Conservation (phyloP, 257 asterid species). For the Solanum arcanum region DNA sequence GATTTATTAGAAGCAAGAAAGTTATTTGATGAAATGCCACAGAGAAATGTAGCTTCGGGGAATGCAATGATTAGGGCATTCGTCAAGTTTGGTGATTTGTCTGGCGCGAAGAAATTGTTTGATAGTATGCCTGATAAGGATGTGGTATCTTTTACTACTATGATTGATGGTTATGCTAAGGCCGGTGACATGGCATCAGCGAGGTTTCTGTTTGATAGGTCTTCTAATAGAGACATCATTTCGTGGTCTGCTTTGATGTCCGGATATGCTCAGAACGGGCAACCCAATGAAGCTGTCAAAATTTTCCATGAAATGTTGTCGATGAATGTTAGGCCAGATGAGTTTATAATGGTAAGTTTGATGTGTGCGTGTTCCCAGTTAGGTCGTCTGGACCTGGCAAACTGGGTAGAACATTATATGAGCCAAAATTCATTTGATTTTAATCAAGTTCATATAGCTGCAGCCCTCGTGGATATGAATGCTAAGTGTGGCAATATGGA, state of each 20-base stretch:
- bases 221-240: slow-evolving; percentile 37
- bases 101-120: slow-evolving; percentile 36
- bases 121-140: slow-evolving; percentile 39
- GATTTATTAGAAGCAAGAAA: slow-evolving; percentile 24
- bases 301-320: slow-evolving; percentile 36
- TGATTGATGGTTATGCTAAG: slow-evolving; percentile 64
- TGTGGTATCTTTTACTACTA: slow-evolving; percentile 42
- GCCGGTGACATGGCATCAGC: slow-evolving; percentile 64
- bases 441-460: slow-evolving; percentile 31
- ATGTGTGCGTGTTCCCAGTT: slow-evolving; percentile 73
- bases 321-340: slow-evolving; percentile 42
- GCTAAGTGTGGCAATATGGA: slow-evolving; percentile 76
- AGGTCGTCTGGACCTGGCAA: slow-evolving; percentile 53
- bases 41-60: slow-evolving; percentile 45
- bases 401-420: slow-evolving; percentile 48
- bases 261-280: slow-evolving; percentile 61
- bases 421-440: slow-evolving; percentile 23
- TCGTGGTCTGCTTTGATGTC: slow-evolving; percentile 71
- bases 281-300: slow-evolving; percentile 46
- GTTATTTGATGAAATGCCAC: slow-evolving; percentile 61
- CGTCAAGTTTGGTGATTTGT: slow-evolving; percentile 46
- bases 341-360: slow-evolving; percentile 53
- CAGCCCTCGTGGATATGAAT: slow-evolving; percentile 72
- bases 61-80: slow-evolving; percentile 57
- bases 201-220: slow-evolving; percentile 42